Base-by-base conservation (phyloP, 2,329 filamentous ascomycete species). In the Fusarium phyllophilum region DNA sequence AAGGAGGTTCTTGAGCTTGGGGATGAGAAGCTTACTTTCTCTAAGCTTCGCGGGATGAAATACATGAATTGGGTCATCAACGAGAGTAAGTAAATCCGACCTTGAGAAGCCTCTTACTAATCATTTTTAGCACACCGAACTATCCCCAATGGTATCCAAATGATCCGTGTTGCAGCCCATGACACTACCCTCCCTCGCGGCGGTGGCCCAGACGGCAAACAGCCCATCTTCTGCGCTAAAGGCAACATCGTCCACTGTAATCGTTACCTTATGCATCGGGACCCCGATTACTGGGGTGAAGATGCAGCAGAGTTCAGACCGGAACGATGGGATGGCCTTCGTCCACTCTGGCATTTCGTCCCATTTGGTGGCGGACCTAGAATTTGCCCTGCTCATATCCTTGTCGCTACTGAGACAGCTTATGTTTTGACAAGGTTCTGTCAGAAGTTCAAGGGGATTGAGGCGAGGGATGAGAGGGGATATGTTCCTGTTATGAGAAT, bases 401-500 rank as follows among this genome's bases (percentile, higher is more conserved):
- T 60, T 17, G 57, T 60, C 0, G 57, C 57, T 22, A 60, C 57
- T n/a, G 57, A 60, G 36, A 60, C 57, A 5, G 57, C 57, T 1
- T 60, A 60, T 34, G 57, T 60, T 1, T 18, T 60, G 29, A 29
- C 57, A 4, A 26, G 57, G 2, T 60, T 60, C 6, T 60, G 45
- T 4, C 57, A 60, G 11, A 51, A 38, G 36, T 60, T 60, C 0
- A 41, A 54, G 29, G 24, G 26, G 0, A 39, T 60, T 17, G 45
- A 60, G 14, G 57, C 45, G 36, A 54, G 57, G 34, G 57, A 60
- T 22, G 36, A 54, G 29, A 33, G 36, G 31, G 45, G 29, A 1
- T 60, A 60, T 42, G 57, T 60, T 26, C 57, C 57, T 22, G 57
- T 60, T 54, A 60, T 60, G 57, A 60, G 57, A n/a, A 45, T 60